phyloP scores from a whole-genome alignment of 805 yeast genomes.

The Tetrapisispora arboricola region DNA sequence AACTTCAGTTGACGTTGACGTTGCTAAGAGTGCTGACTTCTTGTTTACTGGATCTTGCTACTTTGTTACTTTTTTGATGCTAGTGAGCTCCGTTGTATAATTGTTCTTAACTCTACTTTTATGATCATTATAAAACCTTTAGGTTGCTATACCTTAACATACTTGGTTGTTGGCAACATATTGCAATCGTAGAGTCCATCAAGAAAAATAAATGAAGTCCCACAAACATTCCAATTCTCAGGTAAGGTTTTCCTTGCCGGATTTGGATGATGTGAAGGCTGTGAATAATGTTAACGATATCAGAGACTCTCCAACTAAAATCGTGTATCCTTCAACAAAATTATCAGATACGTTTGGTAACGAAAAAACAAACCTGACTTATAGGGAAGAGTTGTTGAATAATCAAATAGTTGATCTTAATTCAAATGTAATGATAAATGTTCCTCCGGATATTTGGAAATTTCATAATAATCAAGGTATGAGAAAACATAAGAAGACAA shows the following conservation, averaged over 20 bases:
- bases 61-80: too few species aligned
- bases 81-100: too few species aligned
- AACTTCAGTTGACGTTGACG: too few species aligned
- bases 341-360: background rate
- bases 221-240: constrained; percentile 29
- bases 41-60: too few species aligned
- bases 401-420: constrained; percentile 22
- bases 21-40: too few species aligned
- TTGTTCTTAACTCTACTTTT: too few species aligned
- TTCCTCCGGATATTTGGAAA: constrained; percentile 25
- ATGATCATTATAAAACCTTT: too few species aligned
- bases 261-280: constrained; percentile 3
- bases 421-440: constrained; percentile 22
- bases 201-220: constrained; percentile 28
- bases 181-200: too few species aligned
- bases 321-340: constrained; percentile 18
- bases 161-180: too few species aligned
- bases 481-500: constrained; percentile 9
- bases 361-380: too few species aligned
- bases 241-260: constrained; percentile 26
- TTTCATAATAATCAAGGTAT: constrained; percentile 16
- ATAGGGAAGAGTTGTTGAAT: background rate
- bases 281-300: background rate
- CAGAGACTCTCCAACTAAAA: constrained; percentile 19
- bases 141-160: too few species aligned